Percentiles rank a stretch among this genome's conserved stretches.
Conservation (phyloP, 2,329 filamentous ascomycete genomes). For the Xylariaceae sp. region DNA sequence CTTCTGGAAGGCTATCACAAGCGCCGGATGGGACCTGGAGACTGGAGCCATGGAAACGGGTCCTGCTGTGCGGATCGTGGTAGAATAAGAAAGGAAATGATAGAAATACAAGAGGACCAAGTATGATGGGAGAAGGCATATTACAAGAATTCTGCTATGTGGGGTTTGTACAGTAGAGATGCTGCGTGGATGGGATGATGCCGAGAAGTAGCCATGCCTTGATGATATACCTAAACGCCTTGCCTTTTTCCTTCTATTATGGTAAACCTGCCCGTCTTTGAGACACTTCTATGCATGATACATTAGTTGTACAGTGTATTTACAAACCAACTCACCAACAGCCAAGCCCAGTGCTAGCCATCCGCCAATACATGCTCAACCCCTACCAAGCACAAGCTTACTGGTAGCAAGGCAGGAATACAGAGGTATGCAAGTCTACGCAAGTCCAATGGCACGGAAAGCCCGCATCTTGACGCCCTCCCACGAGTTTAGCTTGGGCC, state of each 20-base stretch:
- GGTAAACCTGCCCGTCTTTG: neutral
- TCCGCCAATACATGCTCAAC: too few species aligned
- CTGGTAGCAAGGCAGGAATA: too few species aligned
- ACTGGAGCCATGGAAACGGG: constrained; percentile 71
- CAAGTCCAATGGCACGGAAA: constrained; percentile 57
- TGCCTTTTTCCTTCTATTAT: constrained; percentile 19
- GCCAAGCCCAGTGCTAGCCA: neutral
- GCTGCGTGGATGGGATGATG: constrained; percentile 11
- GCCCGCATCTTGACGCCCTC: constrained; percentile 73
- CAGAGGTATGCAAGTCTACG: constrained; percentile 39
- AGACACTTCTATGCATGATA: constrained; percentile 14
- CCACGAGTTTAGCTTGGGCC: constrained; percentile 72
- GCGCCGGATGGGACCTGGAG: constrained; percentile 70
- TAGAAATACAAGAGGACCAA: neutral
- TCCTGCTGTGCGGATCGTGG: constrained; percentile 52
- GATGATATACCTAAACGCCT: constrained; percentile 31
- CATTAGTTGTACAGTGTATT: constrained; percentile 31
- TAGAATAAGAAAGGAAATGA: constrained; percentile 35
- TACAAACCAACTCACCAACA: constrained; percentile 22
- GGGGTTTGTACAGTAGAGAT: constrained; percentile 26
- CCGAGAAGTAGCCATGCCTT: constrained; percentile 16
- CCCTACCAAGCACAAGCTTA: too few species aligned
- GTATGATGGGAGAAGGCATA: constrained; percentile 30
- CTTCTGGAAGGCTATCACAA: constrained; percentile 54
- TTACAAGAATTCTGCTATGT: constrained; percentile 30